Evolutionary conservation across 768 basidiomycete species (phyloP), one percentile per base, ranked within the genome.

Genomic region (Termitomyces sp.): DNA sequence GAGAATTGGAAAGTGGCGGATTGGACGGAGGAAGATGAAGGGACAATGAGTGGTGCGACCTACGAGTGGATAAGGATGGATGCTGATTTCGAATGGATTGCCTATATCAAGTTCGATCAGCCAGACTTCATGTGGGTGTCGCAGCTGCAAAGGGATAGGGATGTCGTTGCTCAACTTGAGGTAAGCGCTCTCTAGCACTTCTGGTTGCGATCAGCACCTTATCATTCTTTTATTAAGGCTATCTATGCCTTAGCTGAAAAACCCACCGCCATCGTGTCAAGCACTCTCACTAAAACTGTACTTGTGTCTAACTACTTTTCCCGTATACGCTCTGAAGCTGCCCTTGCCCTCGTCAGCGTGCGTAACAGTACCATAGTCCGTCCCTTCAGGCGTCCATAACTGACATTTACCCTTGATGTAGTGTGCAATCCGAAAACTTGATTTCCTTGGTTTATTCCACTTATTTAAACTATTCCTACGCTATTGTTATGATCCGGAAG

Each of bases 41-140:
- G 89, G 59, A 79, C 82, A 43, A 96, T 98, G 93, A 87, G 89
- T 39, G 92, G 92, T 18, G 95, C 96, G 61, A 96, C 94, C 3
- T 99, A 98, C 72, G 97, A 99, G 73, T 99, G 96, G 96, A 98
- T 99, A 58, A 80, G 97, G 61, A 92, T 98, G 82, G 97, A 99
- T 68, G 95, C 97, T 16, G 97, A 99, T 69, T 95, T 97, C 71
- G 97, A 99, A 74, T 99, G 97, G 97, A 91, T 98, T 55, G 90
- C 93, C n/a, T 82, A 82, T 39, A 83, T 98, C 60, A 86, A 86
- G 61, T 98, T 96, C 62, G 91, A 95, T 51, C 94, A 98, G 74
- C 93, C 93, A 43, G 95, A 95, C 76, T 98, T 95, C 67, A 96
- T 96, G 93, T 99, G 95, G 95, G 91, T 96, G 22, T 93, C 89